A percentile compares a stretch with the other conserved stretches of the same genome.
phyloP scores from a whole-genome alignment of 345 rosid species.

The Eucalyptus tenuipes region DNA sequence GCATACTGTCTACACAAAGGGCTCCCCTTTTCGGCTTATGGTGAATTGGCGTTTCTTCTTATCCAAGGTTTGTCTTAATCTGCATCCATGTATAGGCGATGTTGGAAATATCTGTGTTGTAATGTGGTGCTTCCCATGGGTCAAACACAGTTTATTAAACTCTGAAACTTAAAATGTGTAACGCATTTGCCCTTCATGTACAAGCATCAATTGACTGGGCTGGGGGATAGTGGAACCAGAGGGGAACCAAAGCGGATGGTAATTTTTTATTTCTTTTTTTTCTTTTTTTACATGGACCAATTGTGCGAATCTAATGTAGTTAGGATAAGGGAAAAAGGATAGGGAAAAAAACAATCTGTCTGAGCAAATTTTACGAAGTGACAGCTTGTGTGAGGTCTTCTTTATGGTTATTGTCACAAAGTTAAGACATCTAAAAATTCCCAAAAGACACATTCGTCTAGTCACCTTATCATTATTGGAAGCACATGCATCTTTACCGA shows the following conservation, averaged over 20 bases:
- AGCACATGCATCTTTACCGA: not conserved
- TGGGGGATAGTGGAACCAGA: not conserved
- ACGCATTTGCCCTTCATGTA: not conserved
- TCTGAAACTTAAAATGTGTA: not conserved
- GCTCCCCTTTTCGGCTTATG: conserved; percentile 92
- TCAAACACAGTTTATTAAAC: not conserved
- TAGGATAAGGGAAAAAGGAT: not conserved
- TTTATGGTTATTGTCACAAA: not conserved
- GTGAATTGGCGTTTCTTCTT: conserved; percentile 79
- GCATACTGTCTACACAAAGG: conserved; percentile 90
- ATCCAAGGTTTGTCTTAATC: conserved; percentile 43
- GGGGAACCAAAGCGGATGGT: not conserved
- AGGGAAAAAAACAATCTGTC: not conserved
- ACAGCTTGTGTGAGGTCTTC: not conserved
- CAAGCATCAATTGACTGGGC: not conserved
- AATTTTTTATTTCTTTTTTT: not conserved
- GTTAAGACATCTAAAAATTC: not conserved
- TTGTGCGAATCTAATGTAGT: not conserved
- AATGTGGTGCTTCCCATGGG: not conserved
- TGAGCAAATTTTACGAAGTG: not conserved
- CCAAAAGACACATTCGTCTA: not conserved
- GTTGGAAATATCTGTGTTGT: not conserved
- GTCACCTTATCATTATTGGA: not conserved
- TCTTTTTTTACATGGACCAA: not conserved
- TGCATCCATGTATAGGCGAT: not conserved